These are phyloP conservation scores for Cutaneotrichosporon cavernicola DNA, from an alignment of 1,284 basidiomycete genomes.

Conservation along the genomic window DNA sequence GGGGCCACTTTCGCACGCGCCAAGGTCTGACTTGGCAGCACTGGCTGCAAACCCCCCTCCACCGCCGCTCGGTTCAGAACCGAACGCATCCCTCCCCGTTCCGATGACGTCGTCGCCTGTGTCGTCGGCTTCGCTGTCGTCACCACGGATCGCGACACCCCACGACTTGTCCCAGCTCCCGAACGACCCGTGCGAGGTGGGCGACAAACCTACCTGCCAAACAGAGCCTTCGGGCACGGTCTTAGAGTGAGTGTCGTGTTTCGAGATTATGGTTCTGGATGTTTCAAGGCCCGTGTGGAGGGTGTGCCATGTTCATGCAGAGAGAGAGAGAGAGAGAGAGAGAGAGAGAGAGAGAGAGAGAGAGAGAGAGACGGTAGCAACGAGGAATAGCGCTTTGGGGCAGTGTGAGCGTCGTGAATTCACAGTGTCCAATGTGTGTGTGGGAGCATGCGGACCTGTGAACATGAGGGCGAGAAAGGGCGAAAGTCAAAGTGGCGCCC, in stretches of 20 bases:
- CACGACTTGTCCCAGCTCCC: neutral
- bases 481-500: neutral
- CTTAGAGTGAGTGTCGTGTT: slow-evolving; percentile 4
- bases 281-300: neutral
- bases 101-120: neutral
- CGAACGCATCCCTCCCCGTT: neutral
- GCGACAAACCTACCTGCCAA: neutral
- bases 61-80: neutral
- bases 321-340: neutral
- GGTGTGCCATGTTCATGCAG: neutral
- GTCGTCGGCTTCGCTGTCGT: neutral
- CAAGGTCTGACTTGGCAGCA: neutral
- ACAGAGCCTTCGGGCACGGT: neutral
- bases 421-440: neutral
- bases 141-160: neutral
- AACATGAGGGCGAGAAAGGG: neutral
- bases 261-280: neutral
- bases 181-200: neutral
- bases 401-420: neutral
- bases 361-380: neutral
- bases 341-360: neutral
- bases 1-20: neutral
- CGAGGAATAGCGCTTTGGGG: neutral
- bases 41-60: neutral
- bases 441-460: neutral